Evolutionary conservation across 73 alveolate genomes (phyloP), one percentile per base, ranked within the genome.

Genomic region (Urostyla sp.): DNA sequence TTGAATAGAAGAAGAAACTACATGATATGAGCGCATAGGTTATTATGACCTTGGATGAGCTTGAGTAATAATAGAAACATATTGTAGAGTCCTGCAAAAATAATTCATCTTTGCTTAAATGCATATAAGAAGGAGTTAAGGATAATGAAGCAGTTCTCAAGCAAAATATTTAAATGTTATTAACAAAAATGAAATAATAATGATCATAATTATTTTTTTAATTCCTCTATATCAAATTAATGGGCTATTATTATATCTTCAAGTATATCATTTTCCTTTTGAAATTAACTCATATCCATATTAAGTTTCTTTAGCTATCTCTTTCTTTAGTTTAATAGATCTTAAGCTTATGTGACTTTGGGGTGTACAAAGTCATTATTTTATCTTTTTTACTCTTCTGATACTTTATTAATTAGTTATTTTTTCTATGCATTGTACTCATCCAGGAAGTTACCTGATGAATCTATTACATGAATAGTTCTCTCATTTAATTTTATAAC

Each of bases 1-100:
- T 66, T 8, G 80, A 66, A 28, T 26, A 66, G 48, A 66, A 66
- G 44, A 37, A 44, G 80, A 37, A 44, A 44, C 63, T 66, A 4
- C 80, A 66, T 45, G 80, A 66, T 45, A 66, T 66, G 80, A 66
- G 80, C 44, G 80, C 80, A 10, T 40, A 44, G n/a, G 59, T 66
- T 13, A 51, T 45, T 24, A 66, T 66, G 15, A 63, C 37, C 27
- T 40, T 66, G 4, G 21, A 66, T 27, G 13, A 54, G 15, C n/a
- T 66, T 3, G 80, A 66, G 43, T 49, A 43, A 28, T 26, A 66
- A 26, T 28, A 66, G 27, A 66, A 20, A 10, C 59, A 66, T 37
- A 66, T 66, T 20, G 51, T 21, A 21, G 49, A 18, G 5, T 43
- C 66, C 26, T 21, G 37, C 3, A 45, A 46, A 21, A 21, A 43